Conservation (phyloP, 2,329 filamentous ascomycete species). For the Ophiocordyceps robertsii region DNA sequence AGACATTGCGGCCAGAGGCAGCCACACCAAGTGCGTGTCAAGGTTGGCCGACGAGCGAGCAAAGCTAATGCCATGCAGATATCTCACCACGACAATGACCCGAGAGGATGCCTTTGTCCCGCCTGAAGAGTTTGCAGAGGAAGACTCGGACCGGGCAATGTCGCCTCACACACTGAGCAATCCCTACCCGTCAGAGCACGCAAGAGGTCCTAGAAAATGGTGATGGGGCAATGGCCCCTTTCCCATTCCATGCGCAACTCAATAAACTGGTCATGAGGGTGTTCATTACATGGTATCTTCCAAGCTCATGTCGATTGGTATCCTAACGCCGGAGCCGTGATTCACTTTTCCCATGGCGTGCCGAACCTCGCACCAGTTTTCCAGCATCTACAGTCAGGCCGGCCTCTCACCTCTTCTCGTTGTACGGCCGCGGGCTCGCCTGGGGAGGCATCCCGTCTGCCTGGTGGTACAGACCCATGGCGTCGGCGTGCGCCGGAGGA, state of each 20-base stretch:
- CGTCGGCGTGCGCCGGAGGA: slow-evolving; percentile 14
- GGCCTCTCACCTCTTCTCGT: slow-evolving; percentile 9
- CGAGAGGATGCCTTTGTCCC: slow-evolving; percentile 22
- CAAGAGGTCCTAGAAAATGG: too few relatives aligned
- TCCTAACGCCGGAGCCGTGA: too few relatives aligned
- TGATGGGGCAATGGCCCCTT: too few relatives aligned
- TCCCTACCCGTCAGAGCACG: neutral
- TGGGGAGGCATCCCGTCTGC: slow-evolving; percentile 14
- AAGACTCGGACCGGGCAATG: slow-evolving; percentile 8
- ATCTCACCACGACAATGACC: slow-evolving; percentile 24
- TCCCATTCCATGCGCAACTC: too few relatives aligned
- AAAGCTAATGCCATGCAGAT: slow-evolving; percentile 18
- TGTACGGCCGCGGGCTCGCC: slow-evolving; percentile 7
- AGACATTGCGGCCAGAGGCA: slow-evolving; percentile 46
- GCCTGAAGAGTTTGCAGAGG: slow-evolving; percentile 19
- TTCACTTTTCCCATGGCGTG: neutral
- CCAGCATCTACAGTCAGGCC: neutral
- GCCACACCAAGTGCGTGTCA: slow-evolving; percentile 47
- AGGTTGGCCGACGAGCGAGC: neutral
- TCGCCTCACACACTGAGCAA: neutral
- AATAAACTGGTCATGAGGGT: too few relatives aligned
- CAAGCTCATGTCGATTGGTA: too few relatives aligned
- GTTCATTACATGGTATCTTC: too few relatives aligned
- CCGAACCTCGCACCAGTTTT: neutral
- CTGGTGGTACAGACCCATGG: slow-evolving; percentile 17